Conservation (phyloP, 352 stramenopile genomes). For the Thalassiosira livingstoniorum region DNA sequence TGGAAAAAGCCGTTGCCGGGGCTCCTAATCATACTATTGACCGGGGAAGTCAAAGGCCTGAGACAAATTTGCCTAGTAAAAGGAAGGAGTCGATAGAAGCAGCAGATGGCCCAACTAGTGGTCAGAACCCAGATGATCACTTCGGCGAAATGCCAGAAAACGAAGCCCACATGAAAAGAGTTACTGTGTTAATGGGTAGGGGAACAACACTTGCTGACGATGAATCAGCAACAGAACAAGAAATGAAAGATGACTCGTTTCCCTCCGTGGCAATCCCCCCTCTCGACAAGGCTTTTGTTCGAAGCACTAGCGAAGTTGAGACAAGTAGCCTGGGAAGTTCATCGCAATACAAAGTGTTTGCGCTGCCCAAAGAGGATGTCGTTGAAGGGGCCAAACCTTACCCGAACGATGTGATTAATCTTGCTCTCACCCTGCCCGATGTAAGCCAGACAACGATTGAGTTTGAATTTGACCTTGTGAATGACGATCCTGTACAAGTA, state of each 20-base stretch:
- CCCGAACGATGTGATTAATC: conserved; percentile 76
- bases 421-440: conserved; percentile 88
- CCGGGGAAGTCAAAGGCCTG: conserved; percentile 8
- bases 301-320: conserved; percentile 36
- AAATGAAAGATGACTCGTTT: conserved; percentile 14
- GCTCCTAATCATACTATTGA: conserved; percentile 4
- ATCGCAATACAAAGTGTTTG: conserved; percentile 42
- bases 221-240: conserved; percentile 28
- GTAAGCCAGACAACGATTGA: conserved; percentile 94
- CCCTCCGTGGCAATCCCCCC: background rate
- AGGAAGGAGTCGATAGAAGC: background rate
- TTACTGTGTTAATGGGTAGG: conserved; percentile 92
- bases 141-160: conserved; percentile 88
- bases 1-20: conserved; percentile 34
- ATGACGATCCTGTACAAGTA: conserved; percentile 93
- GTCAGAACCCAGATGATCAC: no score
- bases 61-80: conserved; percentile 21
- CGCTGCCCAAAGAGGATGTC: conserved; percentile 23
- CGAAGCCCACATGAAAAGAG: conserved; percentile 92
- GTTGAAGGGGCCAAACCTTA: conserved; percentile 60
- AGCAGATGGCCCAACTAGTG: conserved; percentile 19
- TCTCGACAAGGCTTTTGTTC: conserved; percentile 5
- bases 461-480: conserved; percentile 95
- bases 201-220: conserved; percentile 89
- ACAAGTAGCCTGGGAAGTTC: conserved; percentile 32